Conservation (phyloP, 179 eudicot species). For the Beta macrorhiza region DNA sequence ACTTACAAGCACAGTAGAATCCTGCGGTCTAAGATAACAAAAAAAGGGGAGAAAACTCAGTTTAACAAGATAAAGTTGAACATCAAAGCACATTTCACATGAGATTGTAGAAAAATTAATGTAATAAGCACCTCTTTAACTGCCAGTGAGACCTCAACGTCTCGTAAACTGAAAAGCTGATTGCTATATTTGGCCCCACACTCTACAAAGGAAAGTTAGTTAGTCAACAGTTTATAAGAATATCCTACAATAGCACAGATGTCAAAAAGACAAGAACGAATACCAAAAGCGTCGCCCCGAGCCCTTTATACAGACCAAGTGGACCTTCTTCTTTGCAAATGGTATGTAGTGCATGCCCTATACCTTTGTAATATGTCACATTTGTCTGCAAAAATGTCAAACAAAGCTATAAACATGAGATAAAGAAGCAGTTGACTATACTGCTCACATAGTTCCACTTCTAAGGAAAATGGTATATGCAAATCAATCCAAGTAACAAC, state of each 20-base stretch:
- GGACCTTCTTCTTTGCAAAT: constrained; percentile 78
- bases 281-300: constrained; percentile 91
- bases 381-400: constrained; percentile 57
- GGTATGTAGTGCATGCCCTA: constrained; percentile 71
- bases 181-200: constrained; percentile 94
- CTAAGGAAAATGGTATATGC: neutral
- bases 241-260: neutral
- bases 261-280: constrained; percentile 5
- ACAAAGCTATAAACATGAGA: neutral
- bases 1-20: constrained; percentile 73
- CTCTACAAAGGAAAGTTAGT: constrained; percentile 48
- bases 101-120: neutral
- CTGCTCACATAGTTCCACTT: neutral
- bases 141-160: constrained; percentile 81
- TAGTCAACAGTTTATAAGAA: neutral
- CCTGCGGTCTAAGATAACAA: constrained; percentile 59
- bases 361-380: constrained; percentile 76
- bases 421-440: neutral
- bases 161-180: constrained; percentile 92
- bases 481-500: neutral
- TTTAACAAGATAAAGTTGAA: neutral
- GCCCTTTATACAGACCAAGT: constrained; percentile 89
- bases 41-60: neutral
- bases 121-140: constrained; percentile 48
- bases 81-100: neutral